Conservation (phyloP, 768 basidiomycete genomes). For the Mrakia frigida region DNA sequence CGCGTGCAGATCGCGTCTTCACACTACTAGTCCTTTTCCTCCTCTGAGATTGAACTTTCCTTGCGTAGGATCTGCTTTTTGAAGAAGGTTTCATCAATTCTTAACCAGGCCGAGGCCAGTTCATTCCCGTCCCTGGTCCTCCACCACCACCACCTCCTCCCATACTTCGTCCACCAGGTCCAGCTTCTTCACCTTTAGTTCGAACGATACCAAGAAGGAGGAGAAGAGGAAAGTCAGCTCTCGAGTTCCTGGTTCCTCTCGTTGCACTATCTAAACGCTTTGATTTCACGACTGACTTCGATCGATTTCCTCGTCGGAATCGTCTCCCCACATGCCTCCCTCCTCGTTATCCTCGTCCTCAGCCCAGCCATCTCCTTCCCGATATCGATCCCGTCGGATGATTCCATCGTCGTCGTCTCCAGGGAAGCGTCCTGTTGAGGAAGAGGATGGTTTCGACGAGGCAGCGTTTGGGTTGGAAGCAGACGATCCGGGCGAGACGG, state of each 20-base stretch:
- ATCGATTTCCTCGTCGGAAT: constrained; percentile 31
- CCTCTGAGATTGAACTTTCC: neutral
- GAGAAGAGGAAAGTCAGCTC: neutral
- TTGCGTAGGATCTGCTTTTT: no score
- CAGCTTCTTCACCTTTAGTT: neutral
- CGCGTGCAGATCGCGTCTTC: no score
- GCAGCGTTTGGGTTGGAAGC: constrained; percentile 24
- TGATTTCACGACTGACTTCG: constrained; percentile 14
- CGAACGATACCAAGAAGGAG: neutral
- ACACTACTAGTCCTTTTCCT: neutral
- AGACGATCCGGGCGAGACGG: constrained; percentile 24
- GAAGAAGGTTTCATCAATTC: no score
- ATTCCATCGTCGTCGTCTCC: constrained; percentile 34
- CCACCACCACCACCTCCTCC: neutral
- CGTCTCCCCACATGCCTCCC: constrained; percentile 32
- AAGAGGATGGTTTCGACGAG: neutral
- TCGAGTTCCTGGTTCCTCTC: neutral
- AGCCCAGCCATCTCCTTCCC: constrained; percentile 26
- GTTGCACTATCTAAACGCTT: no score
- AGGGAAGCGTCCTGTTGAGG: constrained; percentile 1
- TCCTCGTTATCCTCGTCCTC: constrained; percentile 28
- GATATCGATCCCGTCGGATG: constrained; percentile 26
- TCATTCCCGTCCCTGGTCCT: neutral
- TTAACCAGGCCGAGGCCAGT: constrained; percentile 11
- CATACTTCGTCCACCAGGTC: constrained; percentile 17